Evolutionary conservation across 495 filamentous ascomycete genomes (phyloP), one percentile per base, ranked within the genome.

Genomic region (Penicillium maclennaniae): DNA sequence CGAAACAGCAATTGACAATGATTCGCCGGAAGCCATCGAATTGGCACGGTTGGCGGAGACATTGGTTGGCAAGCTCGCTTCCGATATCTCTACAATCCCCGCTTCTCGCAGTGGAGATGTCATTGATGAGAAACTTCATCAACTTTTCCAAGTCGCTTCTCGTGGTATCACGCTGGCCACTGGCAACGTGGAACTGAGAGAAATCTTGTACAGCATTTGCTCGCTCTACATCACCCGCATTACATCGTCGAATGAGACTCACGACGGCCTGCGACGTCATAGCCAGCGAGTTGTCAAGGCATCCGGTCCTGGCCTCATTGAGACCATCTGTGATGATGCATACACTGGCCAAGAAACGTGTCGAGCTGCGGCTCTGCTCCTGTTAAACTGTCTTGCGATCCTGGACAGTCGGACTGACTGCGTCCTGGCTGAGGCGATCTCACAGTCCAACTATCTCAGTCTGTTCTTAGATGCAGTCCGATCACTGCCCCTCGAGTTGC

Each of bases 251-350:
- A 59, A 61, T 20, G 47, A 63, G 19, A 56, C 58, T n/a, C 65
- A 74, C 42, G 63, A 69, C 10, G 65, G 47, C 23, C 73, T 77
- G 6, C 75, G 78, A 41, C 76, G 79, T 42, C 85, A 89, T 56
- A 87, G 81, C 38, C 82, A 87, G 47, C 87, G 85, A 53, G 84
- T 87, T 3, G 80, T 97, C 59, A 91, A 87, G 57, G 69, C 81
- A 16, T 80, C 86, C 31, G 91, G 93, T 47, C 85, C 89, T 54
- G 79, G 83, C 49, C 74, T 96, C 7, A 78, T 97, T 44, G 89
- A 93, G 62, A 83, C 88, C 14, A 79, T 96, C 51, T 97, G 91
- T 65, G 92, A 97, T 66, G 93, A 99, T 75, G 93, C 91, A 47
- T 90, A 91, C 67, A 83, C 83, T 53, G 90, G 90, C 16, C 86